Evolutionary conservation across 108 stramenopile genomes (phyloP), one percentile per base, ranked within the genome.

Genomic region (Mediolabrus comicus): DNA sequence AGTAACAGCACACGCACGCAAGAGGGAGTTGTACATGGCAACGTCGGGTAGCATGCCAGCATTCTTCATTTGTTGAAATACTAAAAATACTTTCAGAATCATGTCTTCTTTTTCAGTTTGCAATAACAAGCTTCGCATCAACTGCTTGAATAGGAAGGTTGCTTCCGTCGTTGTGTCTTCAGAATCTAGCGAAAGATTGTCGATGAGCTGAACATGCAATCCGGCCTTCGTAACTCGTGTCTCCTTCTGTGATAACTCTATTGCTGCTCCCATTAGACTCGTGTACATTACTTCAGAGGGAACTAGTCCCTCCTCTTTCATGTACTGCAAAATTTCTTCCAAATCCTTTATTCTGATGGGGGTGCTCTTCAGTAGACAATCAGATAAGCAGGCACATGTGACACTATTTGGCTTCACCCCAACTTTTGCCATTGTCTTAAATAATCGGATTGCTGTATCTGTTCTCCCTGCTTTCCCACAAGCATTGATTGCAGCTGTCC

Each of bases 401-500:
- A 14, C 19, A 5, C 83, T 80, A 63, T 95, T 95, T 28, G 94
- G 91, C 25, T 81, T 64, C 4, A 88, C 87, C 7, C 82, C 85
- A 71, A 84, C 87, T 8, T 74, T 76, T 39, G 88, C 85, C 89
- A 95, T 92, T 55, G 85, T 77, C 1, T 64, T 25, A 61, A 95
- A 92, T 2, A 94, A 68, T 34, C 77, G 60, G 8, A 89, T 51
- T 3, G 91, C 90, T 19, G 90, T 89, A 46, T 93, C 87, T 17
- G 85, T 79, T 16, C 89, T 61, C 8, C 89, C 92, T 3, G 83
- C 65, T 75, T 92, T 93, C 6, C 92, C 95, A 79, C 89, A 92
- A 8, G 95, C 95, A 72, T 92, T 81, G 35, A 95, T 95, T 5
- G 95, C 90, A 43, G 95, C 89, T 13, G 92, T 95, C 93, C 93